phyloP scores from a whole-genome alignment of 768 basidiomycete species.

The Clathrus columnatus region DNA sequence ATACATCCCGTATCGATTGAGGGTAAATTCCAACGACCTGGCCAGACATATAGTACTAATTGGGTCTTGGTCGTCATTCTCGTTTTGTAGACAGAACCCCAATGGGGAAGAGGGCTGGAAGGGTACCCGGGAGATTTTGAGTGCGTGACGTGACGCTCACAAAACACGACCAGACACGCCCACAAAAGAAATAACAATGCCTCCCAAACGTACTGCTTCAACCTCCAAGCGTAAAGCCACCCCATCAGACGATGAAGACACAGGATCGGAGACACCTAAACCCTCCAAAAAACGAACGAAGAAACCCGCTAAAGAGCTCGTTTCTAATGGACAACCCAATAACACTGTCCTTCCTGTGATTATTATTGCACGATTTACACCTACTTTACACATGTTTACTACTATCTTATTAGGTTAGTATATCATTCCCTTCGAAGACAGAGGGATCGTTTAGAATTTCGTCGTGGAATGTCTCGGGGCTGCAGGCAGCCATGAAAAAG shows the following conservation, averaged over 20 bases:
- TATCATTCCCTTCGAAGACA: conserved; percentile 44
- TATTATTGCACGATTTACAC: conserved; percentile 9
- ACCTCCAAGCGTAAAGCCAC: conserved; percentile 9
- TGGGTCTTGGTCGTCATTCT: conserved; percentile 7
- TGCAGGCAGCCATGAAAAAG: conserved; percentile 72
- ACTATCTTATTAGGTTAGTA: conserved; percentile 15
- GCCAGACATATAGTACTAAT: conserved; percentile 56
- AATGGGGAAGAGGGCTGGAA: no score
- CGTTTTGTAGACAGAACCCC: no score
- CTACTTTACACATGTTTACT: neutral
- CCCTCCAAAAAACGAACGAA: conserved; percentile 2
- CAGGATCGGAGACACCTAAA: neutral
- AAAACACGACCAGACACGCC: neutral
- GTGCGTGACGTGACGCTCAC: neutral
- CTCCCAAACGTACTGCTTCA: conserved; percentile 9
- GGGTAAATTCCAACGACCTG: conserved; percentile 51
- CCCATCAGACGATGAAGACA: neutral
- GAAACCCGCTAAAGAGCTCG: neutral
- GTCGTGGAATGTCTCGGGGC: conserved; percentile 75
- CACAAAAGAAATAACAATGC: no score
- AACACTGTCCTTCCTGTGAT: conserved; percentile 64
- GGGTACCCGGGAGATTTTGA: no score
- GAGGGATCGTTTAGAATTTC: conserved; percentile 46
- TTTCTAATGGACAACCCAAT: conserved; percentile 49
- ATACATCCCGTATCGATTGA: conserved; percentile 63